Evolutionary conservation across 208 protist genomes (phyloP).

Genomic region (Crithidia sp.): DNA sequence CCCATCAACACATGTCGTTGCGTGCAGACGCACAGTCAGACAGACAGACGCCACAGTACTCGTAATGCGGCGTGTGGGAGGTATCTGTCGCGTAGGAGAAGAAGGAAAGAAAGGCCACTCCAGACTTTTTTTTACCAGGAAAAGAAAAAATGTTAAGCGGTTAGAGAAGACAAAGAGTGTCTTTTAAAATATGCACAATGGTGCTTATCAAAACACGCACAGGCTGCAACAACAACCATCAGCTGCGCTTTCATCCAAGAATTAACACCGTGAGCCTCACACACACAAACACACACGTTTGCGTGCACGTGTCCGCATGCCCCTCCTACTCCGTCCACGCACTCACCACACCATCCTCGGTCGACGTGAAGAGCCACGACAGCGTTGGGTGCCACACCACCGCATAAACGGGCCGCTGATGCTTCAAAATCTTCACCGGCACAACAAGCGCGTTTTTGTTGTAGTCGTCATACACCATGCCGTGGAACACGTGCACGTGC

Average conservation of each 20-base stretch:
- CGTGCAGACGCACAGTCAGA: no score
- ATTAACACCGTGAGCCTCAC: neutral
- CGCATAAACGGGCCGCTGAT: slow-evolving; percentile 93
- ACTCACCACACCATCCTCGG: slow-evolving; percentile 95
- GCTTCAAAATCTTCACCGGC: slow-evolving; percentile 98
- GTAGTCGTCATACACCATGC: slow-evolving; percentile 97
- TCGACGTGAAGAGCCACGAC: slow-evolving; percentile 99
- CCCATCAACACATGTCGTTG: no score
- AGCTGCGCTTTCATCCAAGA: neutral
- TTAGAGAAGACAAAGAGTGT: neutral
- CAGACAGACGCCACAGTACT: no score
- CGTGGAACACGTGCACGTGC: slow-evolving; percentile 95
- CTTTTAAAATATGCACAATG: neutral
- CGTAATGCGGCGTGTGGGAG: no score
- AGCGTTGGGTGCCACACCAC: slow-evolving; percentile 98
- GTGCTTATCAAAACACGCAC: no score
- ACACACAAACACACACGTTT: neutral
- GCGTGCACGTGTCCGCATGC: neutral
- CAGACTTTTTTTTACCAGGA: no score
- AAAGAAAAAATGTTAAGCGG: neutral
- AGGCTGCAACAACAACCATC: neutral
- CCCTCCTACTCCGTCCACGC: slow-evolving; percentile 88
- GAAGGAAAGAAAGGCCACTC: neutral
- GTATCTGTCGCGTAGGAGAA: no score
- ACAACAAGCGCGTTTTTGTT: slow-evolving; percentile 98